Conservation (phyloP, 768 basidiomycete genomes). For the Crucibulum laeve region DNA sequence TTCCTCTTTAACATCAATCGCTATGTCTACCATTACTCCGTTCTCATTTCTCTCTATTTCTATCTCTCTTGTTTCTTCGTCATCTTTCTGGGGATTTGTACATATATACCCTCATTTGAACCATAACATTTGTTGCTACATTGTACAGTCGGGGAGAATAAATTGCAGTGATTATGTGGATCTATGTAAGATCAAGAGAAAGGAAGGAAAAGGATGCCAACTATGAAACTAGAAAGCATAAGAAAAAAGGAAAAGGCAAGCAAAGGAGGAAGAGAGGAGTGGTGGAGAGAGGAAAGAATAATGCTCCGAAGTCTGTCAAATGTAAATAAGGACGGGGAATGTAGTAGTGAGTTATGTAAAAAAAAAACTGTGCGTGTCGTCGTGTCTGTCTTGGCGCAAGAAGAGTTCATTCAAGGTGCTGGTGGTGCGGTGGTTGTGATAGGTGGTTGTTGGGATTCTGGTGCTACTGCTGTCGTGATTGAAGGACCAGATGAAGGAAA, state of each 20-base stretch:
- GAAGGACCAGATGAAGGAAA: slow-evolving; percentile 5
- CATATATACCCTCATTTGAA: slow-evolving; percentile 20
- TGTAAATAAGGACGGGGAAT: too few species aligned
- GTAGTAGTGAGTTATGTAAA: too few species aligned
- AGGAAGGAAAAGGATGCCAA: slow-evolving; percentile 3
- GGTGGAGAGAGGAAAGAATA: too few species aligned
- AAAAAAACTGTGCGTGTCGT: too few species aligned
- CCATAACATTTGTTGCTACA: slow-evolving; percentile 12
- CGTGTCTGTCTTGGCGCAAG: too few species aligned
- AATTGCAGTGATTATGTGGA: slow-evolving; percentile 21
- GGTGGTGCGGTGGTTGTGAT: too few species aligned
- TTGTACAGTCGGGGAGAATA: slow-evolving; percentile 23
- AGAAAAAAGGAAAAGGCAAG: too few species aligned
- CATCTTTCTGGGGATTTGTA: slow-evolving; percentile 9
- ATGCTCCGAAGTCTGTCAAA: too few species aligned
- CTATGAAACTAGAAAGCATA: slow-evolving; percentile 9
- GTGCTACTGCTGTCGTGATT: too few species aligned
- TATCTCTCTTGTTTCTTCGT: neutral
- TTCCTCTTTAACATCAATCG: neutral
- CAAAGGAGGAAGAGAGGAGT: too few species aligned
- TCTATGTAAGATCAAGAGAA: slow-evolving; percentile 17
- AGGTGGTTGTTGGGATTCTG: too few species aligned
- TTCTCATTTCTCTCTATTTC: neutral
- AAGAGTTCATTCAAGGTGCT: too few species aligned
- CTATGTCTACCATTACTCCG: neutral